A percentile compares a stretch with the other conserved stretches of the same genome.
Evolutionary conservation across 208 protist species (phyloP).

Genomic region (Crithidia expoeki): DNA sequence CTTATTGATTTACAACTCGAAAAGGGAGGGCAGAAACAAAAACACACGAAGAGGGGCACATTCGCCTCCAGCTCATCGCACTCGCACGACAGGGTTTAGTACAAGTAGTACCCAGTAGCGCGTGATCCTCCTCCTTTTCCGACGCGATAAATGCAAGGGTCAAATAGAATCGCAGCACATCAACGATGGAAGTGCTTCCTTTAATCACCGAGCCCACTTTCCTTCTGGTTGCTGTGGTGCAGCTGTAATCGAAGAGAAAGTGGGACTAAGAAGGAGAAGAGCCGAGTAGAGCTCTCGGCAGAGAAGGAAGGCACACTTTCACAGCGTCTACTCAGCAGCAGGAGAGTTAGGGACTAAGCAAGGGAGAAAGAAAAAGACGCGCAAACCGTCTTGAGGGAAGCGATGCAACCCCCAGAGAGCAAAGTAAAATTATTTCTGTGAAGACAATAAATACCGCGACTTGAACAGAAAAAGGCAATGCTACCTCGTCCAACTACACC

Average conservation of each 20-base stretch:
- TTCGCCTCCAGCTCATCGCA: background rate
- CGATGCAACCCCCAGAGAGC: background rate
- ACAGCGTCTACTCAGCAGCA: background rate
- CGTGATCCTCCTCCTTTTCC: background rate
- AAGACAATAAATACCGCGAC: too few relatives aligned
- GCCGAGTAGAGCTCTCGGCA: background rate
- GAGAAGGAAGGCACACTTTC: constrained; percentile 1
- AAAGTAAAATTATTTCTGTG: background rate
- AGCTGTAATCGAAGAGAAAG: background rate
- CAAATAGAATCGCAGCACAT: too few relatives aligned
- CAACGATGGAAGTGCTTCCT: too few relatives aligned
- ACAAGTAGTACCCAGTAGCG: background rate
- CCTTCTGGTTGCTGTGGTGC: too few relatives aligned
- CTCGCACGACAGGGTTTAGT: background rate
- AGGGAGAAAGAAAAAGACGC: background rate
- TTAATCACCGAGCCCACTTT: too few relatives aligned
- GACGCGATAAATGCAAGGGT: too few relatives aligned
- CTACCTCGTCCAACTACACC: too few relatives aligned
- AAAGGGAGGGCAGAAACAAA: background rate
- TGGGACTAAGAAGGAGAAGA: background rate
- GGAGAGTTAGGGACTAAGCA: background rate
- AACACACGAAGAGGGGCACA: background rate
- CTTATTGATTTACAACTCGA: too few relatives aligned
- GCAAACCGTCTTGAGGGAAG: too few relatives aligned
- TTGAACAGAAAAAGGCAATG: too few relatives aligned